Conservation (phyloP, 345 rosid genomes). For the Ricinus communis region DNA sequence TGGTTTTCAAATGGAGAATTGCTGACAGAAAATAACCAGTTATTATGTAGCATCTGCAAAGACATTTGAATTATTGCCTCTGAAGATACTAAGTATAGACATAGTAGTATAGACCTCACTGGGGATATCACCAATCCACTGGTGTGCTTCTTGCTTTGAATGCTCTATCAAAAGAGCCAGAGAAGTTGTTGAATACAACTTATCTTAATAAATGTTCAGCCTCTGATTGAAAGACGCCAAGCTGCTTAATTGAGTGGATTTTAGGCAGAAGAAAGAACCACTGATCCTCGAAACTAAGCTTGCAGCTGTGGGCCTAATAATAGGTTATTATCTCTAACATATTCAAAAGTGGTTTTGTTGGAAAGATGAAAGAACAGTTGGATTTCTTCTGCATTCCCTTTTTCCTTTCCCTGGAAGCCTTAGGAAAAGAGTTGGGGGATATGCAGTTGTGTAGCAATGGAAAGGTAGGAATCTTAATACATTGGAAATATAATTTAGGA, state of each 20-base stretch:
- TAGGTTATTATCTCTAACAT: neutral
- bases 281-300: neutral
- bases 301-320: neutral
- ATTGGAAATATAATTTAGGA: neutral
- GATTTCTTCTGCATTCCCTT: neutral
- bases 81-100: neutral
- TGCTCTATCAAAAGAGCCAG: neutral
- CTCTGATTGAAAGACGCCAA: neutral
- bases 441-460: neutral
- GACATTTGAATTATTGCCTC: neutral
- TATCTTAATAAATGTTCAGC: neutral
- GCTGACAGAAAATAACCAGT: neutral
- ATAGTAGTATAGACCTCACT: neutral
- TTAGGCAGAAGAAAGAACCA: neutral
- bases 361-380: neutral
- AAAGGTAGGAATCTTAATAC: neutral
- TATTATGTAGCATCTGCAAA: neutral
- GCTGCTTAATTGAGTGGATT: neutral
- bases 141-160: no score
- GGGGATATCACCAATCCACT: neutral
- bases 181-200: neutral
- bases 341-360: neutral
- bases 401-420: neutral
- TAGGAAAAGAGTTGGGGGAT: neutral
- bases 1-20: neutral